Conservation (phyloP, 768 basidiomycete species). For the Chalciporus chontae region DNA sequence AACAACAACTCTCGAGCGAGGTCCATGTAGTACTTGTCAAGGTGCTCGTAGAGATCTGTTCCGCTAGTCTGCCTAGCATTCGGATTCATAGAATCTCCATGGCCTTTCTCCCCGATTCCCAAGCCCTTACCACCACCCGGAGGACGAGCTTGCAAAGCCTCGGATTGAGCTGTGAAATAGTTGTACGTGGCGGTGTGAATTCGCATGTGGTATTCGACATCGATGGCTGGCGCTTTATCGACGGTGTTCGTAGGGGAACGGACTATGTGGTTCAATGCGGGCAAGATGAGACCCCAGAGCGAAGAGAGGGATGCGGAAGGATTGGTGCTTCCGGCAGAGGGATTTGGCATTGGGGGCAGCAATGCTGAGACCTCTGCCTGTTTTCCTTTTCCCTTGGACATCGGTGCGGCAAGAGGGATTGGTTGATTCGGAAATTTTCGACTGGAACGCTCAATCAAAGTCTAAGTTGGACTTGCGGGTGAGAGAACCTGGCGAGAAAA, state of each 20-base stretch:
- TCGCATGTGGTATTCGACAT: slow-evolving; percentile 69
- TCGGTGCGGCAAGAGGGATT: slow-evolving; percentile 1
- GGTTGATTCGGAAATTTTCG: neutral
- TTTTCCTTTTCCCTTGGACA: slow-evolving; percentile 33
- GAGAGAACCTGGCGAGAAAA: neutral
- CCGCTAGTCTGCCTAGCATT: slow-evolving; percentile 41
- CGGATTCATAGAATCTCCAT: neutral
- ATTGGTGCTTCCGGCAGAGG: slow-evolving; percentile 63
- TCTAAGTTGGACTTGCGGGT: slow-evolving; percentile 3
- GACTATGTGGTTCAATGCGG: slow-evolving; percentile 74
- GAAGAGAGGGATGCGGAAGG: slow-evolving; percentile 69
- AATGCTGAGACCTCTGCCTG: slow-evolving; percentile 20
- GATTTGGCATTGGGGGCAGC: slow-evolving; percentile 43
- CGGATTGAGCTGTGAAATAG: slow-evolving; percentile 65
- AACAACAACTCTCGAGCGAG: slow-evolving; percentile 58
- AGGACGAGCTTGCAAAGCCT: slow-evolving; percentile 34
- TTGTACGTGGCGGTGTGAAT: slow-evolving; percentile 83
- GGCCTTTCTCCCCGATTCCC: slow-evolving; percentile 22
- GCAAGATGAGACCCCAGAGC: slow-evolving; percentile 72
- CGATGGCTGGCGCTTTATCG: slow-evolving; percentile 65
- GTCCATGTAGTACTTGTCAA: slow-evolving; percentile 68
- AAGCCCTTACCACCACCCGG: slow-evolving; percentile 7
- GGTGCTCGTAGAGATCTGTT: slow-evolving; percentile 67
- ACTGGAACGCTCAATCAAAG: neutral
- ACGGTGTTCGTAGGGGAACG: slow-evolving; percentile 60